A percentile compares a stretch with the other conserved stretches of the same genome.
These are phyloP conservation scores for Oryza coarctata DNA, from an alignment of 176 grass and related monocot genomes.

Conservation along the genomic window DNA sequence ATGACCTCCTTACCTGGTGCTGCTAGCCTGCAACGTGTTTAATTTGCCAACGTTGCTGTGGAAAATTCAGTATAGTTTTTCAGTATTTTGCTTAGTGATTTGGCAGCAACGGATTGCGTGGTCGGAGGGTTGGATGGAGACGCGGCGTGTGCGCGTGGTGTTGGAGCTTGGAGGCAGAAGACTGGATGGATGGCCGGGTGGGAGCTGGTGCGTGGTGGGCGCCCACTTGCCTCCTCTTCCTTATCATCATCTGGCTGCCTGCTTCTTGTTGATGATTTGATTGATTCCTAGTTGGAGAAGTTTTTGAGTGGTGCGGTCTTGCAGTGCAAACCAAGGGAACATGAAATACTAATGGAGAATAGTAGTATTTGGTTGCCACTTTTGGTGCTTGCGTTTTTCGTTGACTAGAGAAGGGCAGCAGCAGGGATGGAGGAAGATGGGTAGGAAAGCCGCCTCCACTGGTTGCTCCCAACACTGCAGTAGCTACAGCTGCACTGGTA, in stretches of 20 bases:
- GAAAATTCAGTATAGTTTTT: too few relatives aligned
- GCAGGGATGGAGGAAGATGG: background rate
- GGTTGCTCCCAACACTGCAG: background rate
- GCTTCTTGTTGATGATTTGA: background rate
- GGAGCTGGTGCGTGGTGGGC: background rate
- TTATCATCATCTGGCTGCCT: background rate
- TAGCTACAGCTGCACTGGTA: too few relatives aligned
- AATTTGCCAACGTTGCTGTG: background rate
- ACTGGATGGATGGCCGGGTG: too few relatives aligned
- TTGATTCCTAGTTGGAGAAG: background rate
- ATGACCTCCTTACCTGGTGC: background rate
- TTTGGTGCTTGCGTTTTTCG: background rate
- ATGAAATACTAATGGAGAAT: too few relatives aligned
- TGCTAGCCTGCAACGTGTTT: background rate
- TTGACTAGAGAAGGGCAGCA: background rate
- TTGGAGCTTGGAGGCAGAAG: too few relatives aligned
- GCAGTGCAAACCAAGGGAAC: background rate
- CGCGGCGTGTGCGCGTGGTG: background rate
- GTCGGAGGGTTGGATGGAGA: background rate
- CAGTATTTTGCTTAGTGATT: too few relatives aligned
- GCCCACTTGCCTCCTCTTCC: background rate
- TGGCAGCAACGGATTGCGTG: background rate
- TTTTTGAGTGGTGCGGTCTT: background rate
- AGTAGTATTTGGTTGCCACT: background rate
- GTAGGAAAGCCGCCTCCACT: too few relatives aligned